Evolutionary conservation across 176 grass and related monocot species (phyloP), one percentile per base, ranked within the genome.

Genomic region (Phoenix dactylifera): DNA sequence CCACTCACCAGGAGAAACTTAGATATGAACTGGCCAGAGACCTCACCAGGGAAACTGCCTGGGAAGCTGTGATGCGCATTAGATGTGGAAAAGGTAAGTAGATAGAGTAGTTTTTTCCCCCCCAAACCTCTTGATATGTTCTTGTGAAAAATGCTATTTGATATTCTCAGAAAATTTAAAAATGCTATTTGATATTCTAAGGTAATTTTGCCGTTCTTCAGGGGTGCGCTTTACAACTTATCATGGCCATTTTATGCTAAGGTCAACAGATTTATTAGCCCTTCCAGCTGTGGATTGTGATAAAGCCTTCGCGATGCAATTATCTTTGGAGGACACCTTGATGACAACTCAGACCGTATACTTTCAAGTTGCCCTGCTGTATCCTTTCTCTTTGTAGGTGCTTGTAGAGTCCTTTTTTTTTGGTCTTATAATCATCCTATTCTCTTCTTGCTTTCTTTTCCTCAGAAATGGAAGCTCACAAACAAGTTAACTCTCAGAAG

Each of bases 41-140:
- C n/a, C 84, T 98, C 58, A 92, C 68, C 67, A 78, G 93, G 54
- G 88, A 98, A 59, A 98, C 81, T 78, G 82, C 93, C 52, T 98
- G 93, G 93, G 93, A 98, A 82, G 83, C 93, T 78, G 93, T 98
- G 54, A 88, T 98, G 87, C 84, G 93, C 52, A 76, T 98, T 63
- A 88, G 93, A 98, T 98, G 93, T 24, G 87, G 93, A 78, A 98
- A 98, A 98, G 87, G 87, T 98, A 63, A 5, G 64, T 22, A 10
- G 49, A 49, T 69, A 39, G 66, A 24, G 24, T 48, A 69, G 58
- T 17, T 29, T 60, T 30, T 15, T 7, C 35, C 15, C 35, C 19
- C 26, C 10, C 7, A 44, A 44, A 44, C 9, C 35, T 10, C 2
- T 14, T 35, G 58, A 32, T 5, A 22, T 56, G 23, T 17, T 56